phyloP scores from a whole-genome alignment of 73 alveolate species.

The Tetrahymena thermophila region DNA sequence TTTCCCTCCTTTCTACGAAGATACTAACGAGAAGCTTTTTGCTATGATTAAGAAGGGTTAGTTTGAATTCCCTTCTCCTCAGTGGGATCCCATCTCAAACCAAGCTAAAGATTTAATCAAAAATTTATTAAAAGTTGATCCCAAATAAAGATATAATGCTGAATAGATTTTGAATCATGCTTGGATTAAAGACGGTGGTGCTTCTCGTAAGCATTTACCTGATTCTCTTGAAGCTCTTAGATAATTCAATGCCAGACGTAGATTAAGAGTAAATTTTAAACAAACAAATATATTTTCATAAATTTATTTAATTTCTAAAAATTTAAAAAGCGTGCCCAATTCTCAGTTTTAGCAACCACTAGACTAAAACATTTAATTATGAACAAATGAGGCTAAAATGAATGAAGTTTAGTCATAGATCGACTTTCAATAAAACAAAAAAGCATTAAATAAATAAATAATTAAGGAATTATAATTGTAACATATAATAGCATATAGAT shows the following conservation, averaged over 20 bases:
- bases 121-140: slow-evolving; percentile 61
- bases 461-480: too few species aligned
- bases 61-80: slow-evolving; percentile 77
- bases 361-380: slow-evolving; percentile 29
- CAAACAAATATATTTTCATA: not conserved
- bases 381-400: not conserved
- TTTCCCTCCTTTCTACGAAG: slow-evolving; percentile 92
- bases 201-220: slow-evolving; percentile 78
- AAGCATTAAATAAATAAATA: too few species aligned
- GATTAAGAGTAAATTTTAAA: slow-evolving; percentile 48
- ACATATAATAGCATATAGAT: too few species aligned
- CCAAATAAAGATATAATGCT: slow-evolving; percentile 67
- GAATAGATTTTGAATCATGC: slow-evolving; percentile 80
- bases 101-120: slow-evolving; percentile 76
- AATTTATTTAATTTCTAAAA: slow-evolving; percentile 10
- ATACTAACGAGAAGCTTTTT: slow-evolving; percentile 73
- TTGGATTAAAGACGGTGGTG: slow-evolving; percentile 75
- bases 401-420: not conserved
- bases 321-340: slow-evolving; percentile 28
- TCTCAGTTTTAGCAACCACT: slow-evolving; percentile 55
- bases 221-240: slow-evolving; percentile 61
- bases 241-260: slow-evolving; percentile 73
- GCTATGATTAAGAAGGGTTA: slow-evolving; percentile 71
- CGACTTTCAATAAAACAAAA: too few species aligned
- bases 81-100: slow-evolving; percentile 79